These are phyloP conservation scores for Plectosphaerella cucumerina DNA, from an alignment of 2,329 filamentous ascomycete species.

Conservation along the genomic window DNA sequence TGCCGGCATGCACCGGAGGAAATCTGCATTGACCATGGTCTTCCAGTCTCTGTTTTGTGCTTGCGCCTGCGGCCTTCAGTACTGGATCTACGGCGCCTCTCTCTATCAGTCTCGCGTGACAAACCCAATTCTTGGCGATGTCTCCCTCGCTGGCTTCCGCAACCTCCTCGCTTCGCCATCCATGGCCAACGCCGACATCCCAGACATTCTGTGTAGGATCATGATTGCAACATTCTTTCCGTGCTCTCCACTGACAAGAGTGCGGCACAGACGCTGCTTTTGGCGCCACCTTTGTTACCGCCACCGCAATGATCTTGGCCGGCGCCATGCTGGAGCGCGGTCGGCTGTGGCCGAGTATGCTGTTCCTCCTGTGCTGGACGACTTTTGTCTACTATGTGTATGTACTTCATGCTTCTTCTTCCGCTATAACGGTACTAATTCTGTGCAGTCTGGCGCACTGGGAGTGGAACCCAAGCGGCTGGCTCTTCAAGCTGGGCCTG, in stretches of 20 bases:
- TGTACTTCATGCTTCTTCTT: conserved; percentile 4
- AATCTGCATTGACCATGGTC: conserved; percentile 38
- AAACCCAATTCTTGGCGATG: conserved; percentile 28
- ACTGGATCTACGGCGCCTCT: conserved; percentile 42
- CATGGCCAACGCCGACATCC: conserved; percentile 29
- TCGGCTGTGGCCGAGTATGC: conserved; percentile 42
- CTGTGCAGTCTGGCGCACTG: conserved; percentile 50
- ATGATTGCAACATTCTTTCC: neutral
- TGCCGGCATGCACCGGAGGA: conserved; percentile 32
- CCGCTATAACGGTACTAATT: conserved; percentile 1
- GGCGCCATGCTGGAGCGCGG: conserved; percentile 33
- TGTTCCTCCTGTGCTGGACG: conserved; percentile 61
- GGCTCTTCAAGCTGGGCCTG: conserved; percentile 57
- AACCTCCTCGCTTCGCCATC: conserved; percentile 31
- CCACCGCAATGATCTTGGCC: conserved; percentile 33
- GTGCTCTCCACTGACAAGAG: neutral
- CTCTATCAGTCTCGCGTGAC: conserved; percentile 32
- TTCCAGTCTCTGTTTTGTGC: conserved; percentile 43
- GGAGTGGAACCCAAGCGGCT: conserved; percentile 65
- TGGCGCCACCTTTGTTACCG: conserved; percentile 31
- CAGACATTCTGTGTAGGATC: conserved; percentile 25
- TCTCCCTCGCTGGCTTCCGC: conserved; percentile 28
- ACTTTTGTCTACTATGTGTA: conserved; percentile 56
- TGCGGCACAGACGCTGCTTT: conserved; percentile 23
- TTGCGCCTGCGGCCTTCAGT: conserved; percentile 39